Conservation (phyloP, 352 stramenopile genomes). For the Phytophthora podocarpi region DNA sequence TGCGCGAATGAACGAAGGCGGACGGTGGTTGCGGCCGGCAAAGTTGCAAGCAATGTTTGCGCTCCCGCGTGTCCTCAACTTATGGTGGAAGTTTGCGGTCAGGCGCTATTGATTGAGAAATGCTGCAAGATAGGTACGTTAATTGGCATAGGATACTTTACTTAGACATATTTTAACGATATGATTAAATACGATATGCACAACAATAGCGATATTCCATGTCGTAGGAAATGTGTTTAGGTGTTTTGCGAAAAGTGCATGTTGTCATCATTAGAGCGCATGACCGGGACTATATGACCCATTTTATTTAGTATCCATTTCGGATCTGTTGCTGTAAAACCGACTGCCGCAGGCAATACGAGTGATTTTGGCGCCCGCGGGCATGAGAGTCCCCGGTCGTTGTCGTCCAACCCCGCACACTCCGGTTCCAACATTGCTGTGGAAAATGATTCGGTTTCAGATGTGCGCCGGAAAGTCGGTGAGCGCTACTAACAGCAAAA, state of each 20-base stretch:
- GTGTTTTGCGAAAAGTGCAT: background rate
- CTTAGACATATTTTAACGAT: background rate
- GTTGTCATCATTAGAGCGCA: constrained; percentile 7
- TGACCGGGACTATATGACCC: background rate
- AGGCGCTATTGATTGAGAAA: background rate
- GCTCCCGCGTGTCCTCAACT: no score
- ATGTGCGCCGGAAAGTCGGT: constrained; percentile 10
- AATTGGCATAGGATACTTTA: background rate
- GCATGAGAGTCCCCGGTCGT: no score
- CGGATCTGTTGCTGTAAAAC: no score
- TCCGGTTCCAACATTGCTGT: background rate
- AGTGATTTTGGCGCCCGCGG: no score
- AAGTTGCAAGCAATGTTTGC: no score
- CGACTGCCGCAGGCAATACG: no score
- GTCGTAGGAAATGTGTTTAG: background rate
- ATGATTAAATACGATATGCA: background rate
- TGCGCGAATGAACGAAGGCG: constrained; percentile 25
- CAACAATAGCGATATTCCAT: background rate
- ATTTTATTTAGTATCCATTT: constrained; percentile 5
- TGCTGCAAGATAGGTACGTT: background rate
- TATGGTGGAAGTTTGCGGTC: no score
- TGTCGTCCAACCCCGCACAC: constrained; percentile 7
- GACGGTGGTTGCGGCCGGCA: background rate
- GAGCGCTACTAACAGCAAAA: constrained; percentile 23
- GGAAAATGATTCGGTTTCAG: constrained; percentile 11